Evolutionary conservation across 371 early-diverging fungal genomes (phyloP), one percentile per base, ranked within the genome.

Genomic region (Catenaria anguillulae): DNA sequence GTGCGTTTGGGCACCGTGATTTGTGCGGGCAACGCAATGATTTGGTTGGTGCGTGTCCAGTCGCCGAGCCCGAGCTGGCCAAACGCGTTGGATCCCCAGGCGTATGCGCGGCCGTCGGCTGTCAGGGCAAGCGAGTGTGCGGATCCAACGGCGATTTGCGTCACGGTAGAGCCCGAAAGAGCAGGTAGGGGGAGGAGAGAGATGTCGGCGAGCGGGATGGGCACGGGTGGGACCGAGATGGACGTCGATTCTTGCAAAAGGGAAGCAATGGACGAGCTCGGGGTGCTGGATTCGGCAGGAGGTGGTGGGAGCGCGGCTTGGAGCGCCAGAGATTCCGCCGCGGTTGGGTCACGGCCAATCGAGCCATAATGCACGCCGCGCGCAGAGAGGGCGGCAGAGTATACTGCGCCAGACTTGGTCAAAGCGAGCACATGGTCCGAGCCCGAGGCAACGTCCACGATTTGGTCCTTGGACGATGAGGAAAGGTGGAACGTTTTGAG

Each of bases 51-150:
- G 3, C 19, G 26, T 0, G 52, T 15, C 52, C 52, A 50, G 52
- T 26, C 29, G 52, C 52, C 52, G 29, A n/a, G 62, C 12, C 24
- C 59, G 23, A 34, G 34, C 35, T 36, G 65, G 31, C 73, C 73
- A 54, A 62, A 64, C 21, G 33, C 24, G 61, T 75, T 75, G 31
- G 55, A 36, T 1, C 76, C 76, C 65, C 67, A 72, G 2, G 65
- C 64, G 60, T 62, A 72, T 5, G 68, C 76, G 8, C 69, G 48
- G 4, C 76, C 76, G 43, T 72, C 70, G 4, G 43, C 46, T 1
- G 71, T 63, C 13, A 69, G 33, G 12, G 65, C 64, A 1, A 69
- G 4, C 34, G 68, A 65, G 61, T 73, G 74, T 12, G 55, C 64
- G 19, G 63, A 62, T 1, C 76, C 76, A 23, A 67, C 65, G 0